phyloP scores from a whole-genome alignment of 768 basidiomycete species.

The Lactarius pseudohatsudake region DNA sequence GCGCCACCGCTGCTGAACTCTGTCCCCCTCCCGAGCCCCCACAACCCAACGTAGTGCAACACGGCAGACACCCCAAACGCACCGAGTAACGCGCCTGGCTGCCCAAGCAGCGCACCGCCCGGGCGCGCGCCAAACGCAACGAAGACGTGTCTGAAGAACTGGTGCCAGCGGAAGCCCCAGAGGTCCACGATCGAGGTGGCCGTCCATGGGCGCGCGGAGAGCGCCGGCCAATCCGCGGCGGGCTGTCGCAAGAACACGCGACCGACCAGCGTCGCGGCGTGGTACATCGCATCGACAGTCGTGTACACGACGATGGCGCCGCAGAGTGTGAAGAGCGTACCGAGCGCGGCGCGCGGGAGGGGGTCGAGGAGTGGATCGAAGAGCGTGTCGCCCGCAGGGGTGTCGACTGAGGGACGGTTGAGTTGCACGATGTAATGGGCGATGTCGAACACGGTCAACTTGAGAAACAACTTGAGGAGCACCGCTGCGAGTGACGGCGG shows the following conservation, averaged over 20 bases:
- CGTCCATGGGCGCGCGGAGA: conserved; percentile 40
- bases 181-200: conserved; percentile 41
- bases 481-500: background rate
- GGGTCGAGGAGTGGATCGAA: conserved; percentile 12
- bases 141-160: conserved; percentile 37
- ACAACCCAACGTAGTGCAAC: conserved; percentile 57
- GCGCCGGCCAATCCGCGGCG: conserved; percentile 38
- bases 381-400: conserved; percentile 10
- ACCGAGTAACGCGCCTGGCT: conserved; percentile 52
- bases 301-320: conserved; percentile 20
- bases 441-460: conserved; percentile 14
- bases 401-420: conserved; percentile 10
- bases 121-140: conserved; percentile 36
- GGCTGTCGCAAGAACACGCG: conserved; percentile 36
- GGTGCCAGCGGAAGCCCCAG: conserved; percentile 44
- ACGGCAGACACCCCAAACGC: conserved; percentile 58
- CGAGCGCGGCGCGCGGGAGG: conserved; percentile 1
- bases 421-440: conserved; percentile 3
- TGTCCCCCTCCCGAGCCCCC: conserved; percentile 56
- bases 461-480: background rate
- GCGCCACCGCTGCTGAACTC: conserved; percentile 45
- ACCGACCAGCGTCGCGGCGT: conserved; percentile 30
- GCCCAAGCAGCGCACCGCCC: conserved; percentile 45
- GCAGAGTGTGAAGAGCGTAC: conserved; percentile 13
- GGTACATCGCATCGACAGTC: conserved; percentile 29